These are phyloP conservation scores for Metschnikowia shivogae DNA, from an alignment of 805 yeast species.

Conservation along the genomic window DNA sequence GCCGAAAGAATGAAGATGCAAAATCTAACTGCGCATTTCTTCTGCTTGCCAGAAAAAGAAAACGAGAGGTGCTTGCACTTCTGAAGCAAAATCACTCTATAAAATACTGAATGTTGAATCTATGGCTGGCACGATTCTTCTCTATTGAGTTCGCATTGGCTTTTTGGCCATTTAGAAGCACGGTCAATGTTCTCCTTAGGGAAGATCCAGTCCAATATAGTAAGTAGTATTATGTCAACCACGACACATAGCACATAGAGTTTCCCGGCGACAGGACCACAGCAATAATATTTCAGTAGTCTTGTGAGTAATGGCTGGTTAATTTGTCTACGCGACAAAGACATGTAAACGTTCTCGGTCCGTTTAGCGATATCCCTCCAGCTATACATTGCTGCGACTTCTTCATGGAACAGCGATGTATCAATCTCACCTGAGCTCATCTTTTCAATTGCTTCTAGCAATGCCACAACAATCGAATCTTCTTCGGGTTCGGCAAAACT, in stretches of 20 bases:
- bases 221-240: slow-evolving; percentile 66
- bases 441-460: slow-evolving; percentile 62
- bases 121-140: background rate
- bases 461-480: slow-evolving; percentile 69
- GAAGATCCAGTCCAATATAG: slow-evolving; percentile 62
- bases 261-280: slow-evolving; percentile 84
- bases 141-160: slow-evolving; percentile 5
- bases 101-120: background rate
- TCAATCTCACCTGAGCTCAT: slow-evolving; percentile 58
- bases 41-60: background rate
- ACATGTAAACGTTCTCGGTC: slow-evolving; percentile 76
- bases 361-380: slow-evolving; percentile 88
- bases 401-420: slow-evolving; percentile 72
- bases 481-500: slow-evolving; percentile 87
- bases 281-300: slow-evolving; percentile 58
- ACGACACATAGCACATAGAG: slow-evolving; percentile 76
- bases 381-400: slow-evolving; percentile 77
- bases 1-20: background rate
- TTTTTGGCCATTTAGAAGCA: slow-evolving; percentile 75
- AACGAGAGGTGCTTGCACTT: background rate
- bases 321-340: slow-evolving; percentile 35
- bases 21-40: background rate
- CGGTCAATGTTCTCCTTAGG: slow-evolving; percentile 70
- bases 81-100: background rate
- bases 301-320: slow-evolving; percentile 56